These are phyloP conservation scores for Populus deltoides DNA, from an alignment of 345 rosid species.

Conservation along the genomic window DNA sequence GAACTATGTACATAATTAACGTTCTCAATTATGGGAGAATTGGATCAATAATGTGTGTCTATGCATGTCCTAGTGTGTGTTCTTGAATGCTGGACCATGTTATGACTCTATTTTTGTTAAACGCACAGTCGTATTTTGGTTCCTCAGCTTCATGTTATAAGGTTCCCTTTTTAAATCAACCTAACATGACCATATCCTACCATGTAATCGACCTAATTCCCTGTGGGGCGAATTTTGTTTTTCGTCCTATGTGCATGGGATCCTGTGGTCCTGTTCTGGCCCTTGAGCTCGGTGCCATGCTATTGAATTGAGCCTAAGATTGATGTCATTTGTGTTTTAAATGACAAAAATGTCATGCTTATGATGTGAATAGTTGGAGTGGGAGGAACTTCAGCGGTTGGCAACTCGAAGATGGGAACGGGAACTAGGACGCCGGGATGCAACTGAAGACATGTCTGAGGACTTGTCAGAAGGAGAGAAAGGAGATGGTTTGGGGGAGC, in stretches of 20 bases:
- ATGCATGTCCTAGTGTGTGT: background rate
- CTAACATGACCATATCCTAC: too few species aligned
- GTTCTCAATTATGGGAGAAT: background rate
- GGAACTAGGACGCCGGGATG: slow-evolving; percentile 82
- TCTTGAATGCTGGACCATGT: background rate
- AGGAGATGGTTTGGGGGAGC: slow-evolving; percentile 64
- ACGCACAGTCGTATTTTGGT: background rate
- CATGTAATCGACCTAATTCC: background rate
- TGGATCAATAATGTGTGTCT: background rate
- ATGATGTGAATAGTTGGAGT: slow-evolving; percentile 54
- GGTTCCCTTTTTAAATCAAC: background rate
- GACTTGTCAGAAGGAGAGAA: slow-evolving; percentile 97
- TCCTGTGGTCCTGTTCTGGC: background rate
- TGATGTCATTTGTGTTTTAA: background rate
- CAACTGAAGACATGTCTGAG: slow-evolving; percentile 81
- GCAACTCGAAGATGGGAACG: slow-evolving; percentile 65
- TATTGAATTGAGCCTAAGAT: background rate
- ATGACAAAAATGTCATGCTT: background rate
- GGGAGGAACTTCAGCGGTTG: slow-evolving; percentile 63
- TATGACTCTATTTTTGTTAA: background rate
- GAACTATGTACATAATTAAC: background rate
- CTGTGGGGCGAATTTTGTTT: background rate
- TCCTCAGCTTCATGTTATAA: background rate
- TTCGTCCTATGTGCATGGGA: background rate
- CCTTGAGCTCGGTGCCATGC: background rate